Evolutionary conservation across 352 stramenopile genomes (phyloP), one percentile per base, ranked within the genome.

Genomic region (Phytophthora sp.): DNA sequence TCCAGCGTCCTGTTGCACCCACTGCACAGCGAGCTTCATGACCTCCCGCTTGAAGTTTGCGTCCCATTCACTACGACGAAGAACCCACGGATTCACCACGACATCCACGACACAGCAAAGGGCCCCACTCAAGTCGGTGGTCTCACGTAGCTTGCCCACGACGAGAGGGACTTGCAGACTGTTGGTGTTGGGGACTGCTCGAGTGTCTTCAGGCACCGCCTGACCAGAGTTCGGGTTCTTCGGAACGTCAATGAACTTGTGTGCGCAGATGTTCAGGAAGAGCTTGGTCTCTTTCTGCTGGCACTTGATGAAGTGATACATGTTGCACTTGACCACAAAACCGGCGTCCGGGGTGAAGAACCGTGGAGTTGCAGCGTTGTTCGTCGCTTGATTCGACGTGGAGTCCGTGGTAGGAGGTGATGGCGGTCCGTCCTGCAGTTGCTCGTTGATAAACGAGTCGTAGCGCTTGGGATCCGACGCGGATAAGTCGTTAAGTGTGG

Each of bases 391-490:
- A 24, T 60, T 56, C 21, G 41, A 49, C 21, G 39, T 15, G 7
- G 39, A 38, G 9, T 61, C 63, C 20, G 42, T 49, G 11, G 57
- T 50, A 36, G 66, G 31, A 42, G 53, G 11, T 3, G 57, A n/a
- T 8, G 82, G 81, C 8, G 81, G 85, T 1, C 83, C 85, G 31
- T 89, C 74, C 49, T 84, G 81, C 49, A 95, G 71, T 68, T 95
- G 88, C 27, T 91, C 83, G n/a, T 79, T 73, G 62, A 95, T 91
- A 59, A 95, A 95, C 18, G 76, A 73, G 55, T 91, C 77, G 69
- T 95, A 95, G 36, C 74, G 74, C 30, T 69, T 74, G 1, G 84
- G 86, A 52, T 96, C 86, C 21, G 78, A 86, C 18, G 71, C 57
- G 0, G 86, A 82, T 76, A 96, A 84, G 20, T 88, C 71, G 49